phyloP scores from a whole-genome alignment of 2,329 filamentous ascomycete genomes.

The Colletotrichum filicis region DNA sequence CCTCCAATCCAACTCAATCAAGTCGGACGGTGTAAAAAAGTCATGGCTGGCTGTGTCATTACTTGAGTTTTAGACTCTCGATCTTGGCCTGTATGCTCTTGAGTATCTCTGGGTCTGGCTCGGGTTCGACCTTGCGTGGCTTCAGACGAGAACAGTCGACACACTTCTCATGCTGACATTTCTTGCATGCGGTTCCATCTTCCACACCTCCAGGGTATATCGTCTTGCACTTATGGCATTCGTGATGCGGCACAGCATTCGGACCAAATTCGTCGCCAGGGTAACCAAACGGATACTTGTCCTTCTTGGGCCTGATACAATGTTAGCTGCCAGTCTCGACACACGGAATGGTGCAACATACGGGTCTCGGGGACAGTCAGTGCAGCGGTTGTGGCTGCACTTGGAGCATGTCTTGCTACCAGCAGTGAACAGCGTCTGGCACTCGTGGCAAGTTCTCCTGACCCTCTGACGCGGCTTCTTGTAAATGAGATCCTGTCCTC shows the following conservation, averaged over 20 bases:
- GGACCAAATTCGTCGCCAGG: conserved; percentile 71
- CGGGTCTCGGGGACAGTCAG: conserved; percentile 83
- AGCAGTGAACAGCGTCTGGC: conserved; percentile 69
- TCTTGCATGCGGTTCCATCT: conserved; percentile 65
- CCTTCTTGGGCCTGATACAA: conserved; percentile 67
- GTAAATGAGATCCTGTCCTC: conserved; percentile 77
- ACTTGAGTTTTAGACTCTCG: conserved; percentile 51
- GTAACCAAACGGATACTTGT: conserved; percentile 77
- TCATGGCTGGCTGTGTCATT: not conserved
- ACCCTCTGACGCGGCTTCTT: conserved; percentile 79
- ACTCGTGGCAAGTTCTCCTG: conserved; percentile 81
- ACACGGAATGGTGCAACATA: conserved; percentile 57
- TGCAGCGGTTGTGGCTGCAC: conserved; percentile 81
- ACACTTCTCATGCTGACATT: conserved; percentile 71
- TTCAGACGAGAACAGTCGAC: conserved; percentile 67
- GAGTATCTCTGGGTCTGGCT: conserved; percentile 70
- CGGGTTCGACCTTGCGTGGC: conserved; percentile 69
- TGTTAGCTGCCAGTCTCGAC: conserved; percentile 13
- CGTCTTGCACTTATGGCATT: conserved; percentile 72
- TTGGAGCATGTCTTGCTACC: conserved; percentile 71
- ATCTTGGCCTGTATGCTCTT: conserved; percentile 68
- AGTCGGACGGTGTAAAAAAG: conserved; percentile 11
- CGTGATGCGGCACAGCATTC: conserved; percentile 62
- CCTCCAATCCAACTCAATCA: conserved; percentile 24
- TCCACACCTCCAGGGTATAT: conserved; percentile 63